Conservation (phyloP, 257 asterid species). For the Mentha longifolia region DNA sequence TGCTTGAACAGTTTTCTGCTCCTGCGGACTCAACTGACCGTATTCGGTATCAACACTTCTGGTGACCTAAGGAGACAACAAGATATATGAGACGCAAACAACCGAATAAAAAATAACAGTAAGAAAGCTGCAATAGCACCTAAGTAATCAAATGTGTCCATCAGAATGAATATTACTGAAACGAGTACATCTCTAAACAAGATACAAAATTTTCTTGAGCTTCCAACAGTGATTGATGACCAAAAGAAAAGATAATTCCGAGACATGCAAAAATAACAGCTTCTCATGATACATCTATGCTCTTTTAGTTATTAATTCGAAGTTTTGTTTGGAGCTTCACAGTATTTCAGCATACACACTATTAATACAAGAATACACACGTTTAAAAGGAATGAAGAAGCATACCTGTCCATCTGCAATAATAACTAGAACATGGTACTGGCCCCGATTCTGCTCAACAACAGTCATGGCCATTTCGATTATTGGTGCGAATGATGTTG, state of each 20-base stretch:
- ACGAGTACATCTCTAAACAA: neutral
- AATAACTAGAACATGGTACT: conserved; percentile 82
- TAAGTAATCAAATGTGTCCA: neutral
- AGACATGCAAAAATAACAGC: conserved; percentile 1
- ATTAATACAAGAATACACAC: too few species aligned
- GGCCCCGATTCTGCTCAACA: conserved; percentile 86
- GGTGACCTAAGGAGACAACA: conserved; percentile 55
- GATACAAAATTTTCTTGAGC: neutral
- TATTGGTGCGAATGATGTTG: conserved; percentile 90
- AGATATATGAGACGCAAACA: neutral
- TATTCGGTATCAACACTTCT: conserved; percentile 74
- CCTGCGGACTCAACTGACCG: conserved; percentile 87
- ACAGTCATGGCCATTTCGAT: conserved; percentile 87
- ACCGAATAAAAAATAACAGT: neutral
- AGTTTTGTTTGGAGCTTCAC: conserved; percentile 4
- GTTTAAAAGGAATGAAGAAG: neutral
- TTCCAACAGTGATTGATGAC: neutral
- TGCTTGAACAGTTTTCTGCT: conserved; percentile 76
- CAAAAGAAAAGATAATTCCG: neutral
- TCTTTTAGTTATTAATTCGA: neutral
- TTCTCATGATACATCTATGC: neutral
- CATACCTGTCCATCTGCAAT: conserved; percentile 95
- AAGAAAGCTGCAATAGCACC: neutral
- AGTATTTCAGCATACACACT: neutral
- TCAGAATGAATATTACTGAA: neutral